Conservation (phyloP, 2,329 filamentous ascomycete species). For the Aschersonia sp. region DNA sequence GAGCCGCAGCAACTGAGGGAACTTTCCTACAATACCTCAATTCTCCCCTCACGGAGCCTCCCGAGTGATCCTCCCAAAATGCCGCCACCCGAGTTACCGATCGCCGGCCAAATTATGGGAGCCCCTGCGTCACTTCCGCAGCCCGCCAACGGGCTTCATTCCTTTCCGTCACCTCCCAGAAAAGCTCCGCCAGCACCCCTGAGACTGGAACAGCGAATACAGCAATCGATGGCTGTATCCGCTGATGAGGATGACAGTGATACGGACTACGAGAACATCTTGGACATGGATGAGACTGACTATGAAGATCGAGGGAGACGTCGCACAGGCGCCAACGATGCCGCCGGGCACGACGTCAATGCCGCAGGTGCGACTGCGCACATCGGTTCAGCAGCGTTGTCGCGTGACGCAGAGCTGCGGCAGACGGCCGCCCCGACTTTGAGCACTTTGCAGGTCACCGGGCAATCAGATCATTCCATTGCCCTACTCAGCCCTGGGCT, state of each 20-base stretch:
- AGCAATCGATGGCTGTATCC: conserved; percentile 9
- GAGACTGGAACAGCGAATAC: conserved; percentile 36
- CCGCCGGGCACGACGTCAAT: conserved; percentile 59
- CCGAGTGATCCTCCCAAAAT: conserved; percentile 35
- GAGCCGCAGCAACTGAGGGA: conserved; percentile 23
- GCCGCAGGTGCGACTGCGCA: conserved; percentile 47
- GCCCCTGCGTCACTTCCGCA: conserved; percentile 28
- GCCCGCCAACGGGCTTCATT: conserved; percentile 28
- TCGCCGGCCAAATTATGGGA: conserved; percentile 22
- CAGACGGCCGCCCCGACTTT: conserved; percentile 22
- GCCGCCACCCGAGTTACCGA: conserved; percentile 37
- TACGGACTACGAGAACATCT: conserved; percentile 70
- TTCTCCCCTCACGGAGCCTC: conserved; percentile 43
- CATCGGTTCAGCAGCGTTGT: neutral
- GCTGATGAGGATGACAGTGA: conserved; percentile 53
- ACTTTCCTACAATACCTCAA: conserved; percentile 32
- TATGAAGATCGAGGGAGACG: conserved; percentile 56
- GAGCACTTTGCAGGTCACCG: conserved; percentile 32
- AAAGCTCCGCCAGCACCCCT: conserved; percentile 80
- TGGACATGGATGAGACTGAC: conserved; percentile 53
- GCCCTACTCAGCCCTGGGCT: conserved; percentile 43
- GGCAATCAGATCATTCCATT: conserved; percentile 15
- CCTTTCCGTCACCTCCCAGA: conserved; percentile 49
- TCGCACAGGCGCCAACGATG: conserved; percentile 79
- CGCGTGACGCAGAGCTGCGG: neutral